These are phyloP conservation scores for Clitopilus passeckerianus DNA, from an alignment of 768 basidiomycete genomes.

Conservation along the genomic window DNA sequence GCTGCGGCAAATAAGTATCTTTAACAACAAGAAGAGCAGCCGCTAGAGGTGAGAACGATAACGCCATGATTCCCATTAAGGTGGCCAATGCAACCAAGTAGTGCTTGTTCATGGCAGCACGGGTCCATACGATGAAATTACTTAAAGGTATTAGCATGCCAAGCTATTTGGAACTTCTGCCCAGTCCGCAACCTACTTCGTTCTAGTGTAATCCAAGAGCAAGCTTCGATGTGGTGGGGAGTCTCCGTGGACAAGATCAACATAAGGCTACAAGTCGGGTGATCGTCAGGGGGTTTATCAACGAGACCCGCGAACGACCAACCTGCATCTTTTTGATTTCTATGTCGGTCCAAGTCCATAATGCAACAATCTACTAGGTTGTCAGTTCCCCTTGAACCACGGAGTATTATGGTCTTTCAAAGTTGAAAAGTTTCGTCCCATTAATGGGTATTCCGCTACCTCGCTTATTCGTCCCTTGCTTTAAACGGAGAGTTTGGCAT, in stretches of 20 bases:
- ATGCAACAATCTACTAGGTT: constrained; percentile 30
- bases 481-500: too few relatives aligned
- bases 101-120: constrained; percentile 40
- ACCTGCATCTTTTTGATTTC: constrained; percentile 57
- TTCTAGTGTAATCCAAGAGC: constrained; percentile 49
- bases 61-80: constrained; percentile 40
- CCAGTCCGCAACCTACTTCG: constrained; percentile 25
- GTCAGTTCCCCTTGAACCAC: too few relatives aligned
- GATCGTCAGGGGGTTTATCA: not conserved
- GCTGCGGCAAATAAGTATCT: constrained; percentile 35
- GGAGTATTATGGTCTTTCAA: too few relatives aligned
- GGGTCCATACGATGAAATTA: constrained; percentile 43
- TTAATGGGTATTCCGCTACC: too few relatives aligned
- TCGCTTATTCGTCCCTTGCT: too few relatives aligned
- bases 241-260: constrained; percentile 52
- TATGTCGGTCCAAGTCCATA: constrained; percentile 55
- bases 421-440: too few relatives aligned
- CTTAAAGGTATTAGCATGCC: constrained; percentile 16
- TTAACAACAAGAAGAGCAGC: constrained; percentile 44
- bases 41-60: constrained; percentile 48
- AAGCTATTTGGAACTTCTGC: too few relatives aligned
- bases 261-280: constrained; percentile 38
- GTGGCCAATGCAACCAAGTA: constrained; percentile 46
- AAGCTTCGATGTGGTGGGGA: constrained; percentile 48
- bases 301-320: not conserved